These are phyloP conservation scores for Parafenestella ontariensis DNA, from an alignment of 2,329 filamentous ascomycete species.

Conservation along the genomic window DNA sequence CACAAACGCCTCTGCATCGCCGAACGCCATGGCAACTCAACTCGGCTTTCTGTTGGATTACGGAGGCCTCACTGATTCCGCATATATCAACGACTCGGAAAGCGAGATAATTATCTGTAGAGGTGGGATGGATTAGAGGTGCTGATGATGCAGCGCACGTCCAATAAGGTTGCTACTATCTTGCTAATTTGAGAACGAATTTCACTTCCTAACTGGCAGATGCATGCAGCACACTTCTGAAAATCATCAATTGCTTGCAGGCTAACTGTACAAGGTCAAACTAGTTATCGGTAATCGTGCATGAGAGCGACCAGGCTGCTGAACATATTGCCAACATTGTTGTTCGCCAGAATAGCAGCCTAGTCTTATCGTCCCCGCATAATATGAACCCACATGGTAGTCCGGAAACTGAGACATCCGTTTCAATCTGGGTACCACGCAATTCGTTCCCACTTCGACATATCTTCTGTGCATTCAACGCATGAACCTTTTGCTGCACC, in stretches of 20 bases:
- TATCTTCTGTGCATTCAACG: not conserved
- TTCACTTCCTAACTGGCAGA: not conserved
- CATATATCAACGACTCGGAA: not conserved
- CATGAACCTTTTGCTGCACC: not conserved
- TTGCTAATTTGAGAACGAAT: not conserved
- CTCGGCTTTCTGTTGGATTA: not conserved
- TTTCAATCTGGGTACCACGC: not conserved
- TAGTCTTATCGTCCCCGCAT: not conserved
- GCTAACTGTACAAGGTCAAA: not conserved
- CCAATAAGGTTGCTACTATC: not conserved
- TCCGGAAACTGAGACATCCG: not conserved
- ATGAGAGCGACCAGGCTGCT: not conserved
- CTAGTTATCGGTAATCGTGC: conserved; percentile 1
- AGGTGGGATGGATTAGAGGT: not conserved
- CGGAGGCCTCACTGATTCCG: not conserved
- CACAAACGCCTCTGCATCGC: not conserved
- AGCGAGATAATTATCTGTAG: not conserved
- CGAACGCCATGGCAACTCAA: not conserved
- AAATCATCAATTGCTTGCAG: not conserved
- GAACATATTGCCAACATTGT: not conserved
- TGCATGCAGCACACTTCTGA: not conserved
- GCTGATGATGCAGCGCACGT: too few species aligned
- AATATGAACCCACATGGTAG: not conserved
- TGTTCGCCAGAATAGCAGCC: not conserved
- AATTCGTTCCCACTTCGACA: not conserved